These are phyloP conservation scores for Pittosporum tobira DNA, from an alignment of 129 eudicot genomes.

Conservation along the genomic window DNA sequence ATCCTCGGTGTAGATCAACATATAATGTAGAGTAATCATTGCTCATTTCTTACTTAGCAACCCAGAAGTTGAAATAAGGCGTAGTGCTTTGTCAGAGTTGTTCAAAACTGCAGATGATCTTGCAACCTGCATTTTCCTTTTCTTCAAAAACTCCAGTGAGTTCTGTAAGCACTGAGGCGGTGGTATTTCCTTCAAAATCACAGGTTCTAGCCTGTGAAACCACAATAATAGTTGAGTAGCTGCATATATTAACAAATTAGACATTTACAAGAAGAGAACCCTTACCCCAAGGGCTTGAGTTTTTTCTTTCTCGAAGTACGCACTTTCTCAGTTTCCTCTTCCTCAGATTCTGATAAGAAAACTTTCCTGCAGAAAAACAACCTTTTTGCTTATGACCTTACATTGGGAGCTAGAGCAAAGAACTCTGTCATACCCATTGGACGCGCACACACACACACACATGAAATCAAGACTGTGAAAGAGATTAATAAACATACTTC, in stretches of 20 bases:
- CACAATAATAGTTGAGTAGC: neutral
- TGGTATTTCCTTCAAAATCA: constrained; percentile 57
- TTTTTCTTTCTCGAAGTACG: constrained; percentile 42
- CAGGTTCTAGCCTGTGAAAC: constrained; percentile 45
- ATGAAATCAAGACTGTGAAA: neutral
- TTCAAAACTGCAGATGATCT: constrained; percentile 76
- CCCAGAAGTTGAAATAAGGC: constrained; percentile 54
- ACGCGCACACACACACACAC: neutral
- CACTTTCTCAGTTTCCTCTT: constrained; percentile 41
- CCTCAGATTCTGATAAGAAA: constrained; percentile 62
- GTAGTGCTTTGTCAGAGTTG: constrained; percentile 63
- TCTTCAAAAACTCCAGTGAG: constrained; percentile 66
- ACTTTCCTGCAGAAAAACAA: constrained; percentile 44
- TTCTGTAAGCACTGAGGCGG: constrained; percentile 59
- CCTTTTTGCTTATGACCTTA: neutral
- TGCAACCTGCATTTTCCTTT: constrained; percentile 56
- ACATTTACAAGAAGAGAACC: neutral
- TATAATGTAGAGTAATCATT: no score
- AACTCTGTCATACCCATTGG: no score
- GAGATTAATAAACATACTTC: constrained; percentile 27
- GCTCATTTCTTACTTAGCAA: constrained; percentile 24
- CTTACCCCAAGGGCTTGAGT: constrained; percentile 45
- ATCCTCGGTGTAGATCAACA: neutral
- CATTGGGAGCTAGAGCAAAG: neutral
- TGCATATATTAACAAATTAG: neutral